Evolutionary conservation across 2,329 filamentous ascomycete genomes (phyloP).

Genomic region (Nothomitra cinnamomea): DNA sequence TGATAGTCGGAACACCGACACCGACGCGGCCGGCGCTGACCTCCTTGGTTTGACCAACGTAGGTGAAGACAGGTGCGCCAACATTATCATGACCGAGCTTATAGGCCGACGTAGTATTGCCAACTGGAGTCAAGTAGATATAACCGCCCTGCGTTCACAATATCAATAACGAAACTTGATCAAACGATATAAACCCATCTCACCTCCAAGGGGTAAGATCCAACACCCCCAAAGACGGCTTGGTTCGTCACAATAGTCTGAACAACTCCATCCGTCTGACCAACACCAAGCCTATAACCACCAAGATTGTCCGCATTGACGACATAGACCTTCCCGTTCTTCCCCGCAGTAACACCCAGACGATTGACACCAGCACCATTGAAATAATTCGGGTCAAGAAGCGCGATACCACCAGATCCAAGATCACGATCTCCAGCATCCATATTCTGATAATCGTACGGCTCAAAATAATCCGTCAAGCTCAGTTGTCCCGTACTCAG

Average conservation of each 20-base stretch:
- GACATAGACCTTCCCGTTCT: conserved; percentile 30
- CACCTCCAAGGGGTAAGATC: conserved; percentile 24
- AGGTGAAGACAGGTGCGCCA: conserved; percentile 19
- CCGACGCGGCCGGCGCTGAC: conserved; percentile 19
- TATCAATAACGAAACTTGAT: not conserved
- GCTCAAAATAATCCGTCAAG: conserved; percentile 37
- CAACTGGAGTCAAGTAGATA: conserved; percentile 23
- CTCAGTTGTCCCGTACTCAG: conserved; percentile 25
- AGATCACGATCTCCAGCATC: conserved; percentile 35
- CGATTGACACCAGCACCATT: conserved; percentile 27
- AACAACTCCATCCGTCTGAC: conserved; percentile 21
- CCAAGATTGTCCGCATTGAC: conserved; percentile 26
- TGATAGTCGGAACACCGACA: conserved; percentile 18
- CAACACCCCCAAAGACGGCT: conserved; percentile 22
- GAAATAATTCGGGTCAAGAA: conserved; percentile 29
- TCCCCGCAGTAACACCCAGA: conserved; percentile 33
- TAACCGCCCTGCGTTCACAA: conserved; percentile 19
- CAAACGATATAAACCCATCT: not conserved
- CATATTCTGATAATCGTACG: conserved; percentile 31
- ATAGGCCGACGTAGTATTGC: conserved; percentile 17
- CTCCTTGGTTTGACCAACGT: conserved; percentile 17
- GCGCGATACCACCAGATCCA: conserved; percentile 25
- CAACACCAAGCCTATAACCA: conserved; percentile 23
- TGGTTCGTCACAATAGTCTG: conserved; percentile 21
- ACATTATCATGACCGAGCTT: conserved; percentile 18